phyloP scores from a whole-genome alignment of 371 early-diverging fungal genomes.

The Mortierella sp. region DNA sequence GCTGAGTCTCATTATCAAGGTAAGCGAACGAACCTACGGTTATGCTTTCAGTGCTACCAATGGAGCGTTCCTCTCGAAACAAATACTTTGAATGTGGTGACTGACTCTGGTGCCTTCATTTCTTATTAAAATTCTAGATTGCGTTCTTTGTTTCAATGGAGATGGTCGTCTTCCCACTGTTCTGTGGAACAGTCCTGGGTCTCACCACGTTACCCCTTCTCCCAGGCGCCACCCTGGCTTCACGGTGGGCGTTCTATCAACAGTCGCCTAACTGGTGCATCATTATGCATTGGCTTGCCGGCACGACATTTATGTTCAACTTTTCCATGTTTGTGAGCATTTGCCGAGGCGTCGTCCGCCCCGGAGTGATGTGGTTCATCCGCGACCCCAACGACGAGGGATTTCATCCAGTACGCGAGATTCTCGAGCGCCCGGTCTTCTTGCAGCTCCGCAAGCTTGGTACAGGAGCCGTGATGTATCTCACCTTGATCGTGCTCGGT shows the following conservation, averaged over 20 bases:
- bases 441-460: constrained; percentile 85
- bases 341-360: constrained; percentile 85
- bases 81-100: neutral
- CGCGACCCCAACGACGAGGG: constrained; percentile 95
- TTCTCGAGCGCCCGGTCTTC: constrained; percentile 80
- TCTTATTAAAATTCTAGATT: constrained; percentile 60
- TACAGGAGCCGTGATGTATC: constrained; percentile 84
- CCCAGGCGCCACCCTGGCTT: constrained; percentile 65
- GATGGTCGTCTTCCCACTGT: constrained; percentile 87
- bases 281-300: constrained; percentile 92
- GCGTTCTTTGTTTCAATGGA: constrained; percentile 88
- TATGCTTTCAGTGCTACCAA: neutral
- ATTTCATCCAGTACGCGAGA: constrained; percentile 93
- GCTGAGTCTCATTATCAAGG: constrained; percentile 70
- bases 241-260: constrained; percentile 66
- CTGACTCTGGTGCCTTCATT: neutral
- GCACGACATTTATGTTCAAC: constrained; percentile 93
- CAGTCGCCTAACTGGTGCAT: constrained; percentile 75
- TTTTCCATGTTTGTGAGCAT: constrained; percentile 86
- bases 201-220: constrained; percentile 82
- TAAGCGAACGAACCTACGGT: neutral
- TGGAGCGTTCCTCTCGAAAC: neutral
- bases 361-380: constrained; percentile 96
- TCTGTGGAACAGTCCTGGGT: constrained; percentile 88
- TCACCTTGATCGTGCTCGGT: constrained; percentile 74